Percentiles rank a stretch among this genome's conserved stretches.
phyloP scores from a whole-genome alignment of 2,329 filamentous ascomycete species.

The Botryotinia convoluta region DNA sequence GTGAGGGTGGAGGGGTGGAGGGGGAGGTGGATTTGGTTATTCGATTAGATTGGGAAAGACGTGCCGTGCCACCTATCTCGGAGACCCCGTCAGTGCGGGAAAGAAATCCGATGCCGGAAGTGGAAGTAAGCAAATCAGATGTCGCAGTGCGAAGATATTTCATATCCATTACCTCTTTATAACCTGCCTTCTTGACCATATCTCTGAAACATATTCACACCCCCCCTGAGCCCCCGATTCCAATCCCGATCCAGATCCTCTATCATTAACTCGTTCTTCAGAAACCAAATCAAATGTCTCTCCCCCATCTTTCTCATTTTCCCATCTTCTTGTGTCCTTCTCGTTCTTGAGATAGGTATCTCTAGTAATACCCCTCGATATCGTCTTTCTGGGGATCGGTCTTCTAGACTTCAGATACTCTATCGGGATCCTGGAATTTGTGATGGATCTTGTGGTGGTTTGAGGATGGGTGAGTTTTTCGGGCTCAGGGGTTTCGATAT shows the following conservation, averaged over 20 bases:
- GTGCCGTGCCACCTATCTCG: no score
- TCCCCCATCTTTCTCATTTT: accelerated
- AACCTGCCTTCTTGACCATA: accelerated
- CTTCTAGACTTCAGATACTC: neutral
- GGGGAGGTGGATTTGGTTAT: neutral
- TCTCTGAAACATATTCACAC: neutral
- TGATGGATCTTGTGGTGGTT: neutral
- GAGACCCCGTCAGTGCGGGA: neutral
- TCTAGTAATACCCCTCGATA: neutral
- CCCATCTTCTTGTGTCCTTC: accelerated
- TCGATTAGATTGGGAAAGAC: neutral
- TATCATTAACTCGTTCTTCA: neutral
- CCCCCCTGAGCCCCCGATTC: accelerated
- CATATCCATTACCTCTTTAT: accelerated
- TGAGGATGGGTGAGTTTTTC: neutral
- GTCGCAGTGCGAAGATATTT: neutral
- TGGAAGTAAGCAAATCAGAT: neutral
- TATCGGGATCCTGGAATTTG: neutral
- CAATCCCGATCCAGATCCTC: no score
- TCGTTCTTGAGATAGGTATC: neutral
- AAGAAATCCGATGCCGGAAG: neutral
- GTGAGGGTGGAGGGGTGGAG: accelerated
- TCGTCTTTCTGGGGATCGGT: no score
- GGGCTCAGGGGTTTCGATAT: accelerated
- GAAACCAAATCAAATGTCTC: neutral